Base-by-base conservation (phyloP, 2,329 filamentous ascomycete species). In the Nothophoma quercina region DNA sequence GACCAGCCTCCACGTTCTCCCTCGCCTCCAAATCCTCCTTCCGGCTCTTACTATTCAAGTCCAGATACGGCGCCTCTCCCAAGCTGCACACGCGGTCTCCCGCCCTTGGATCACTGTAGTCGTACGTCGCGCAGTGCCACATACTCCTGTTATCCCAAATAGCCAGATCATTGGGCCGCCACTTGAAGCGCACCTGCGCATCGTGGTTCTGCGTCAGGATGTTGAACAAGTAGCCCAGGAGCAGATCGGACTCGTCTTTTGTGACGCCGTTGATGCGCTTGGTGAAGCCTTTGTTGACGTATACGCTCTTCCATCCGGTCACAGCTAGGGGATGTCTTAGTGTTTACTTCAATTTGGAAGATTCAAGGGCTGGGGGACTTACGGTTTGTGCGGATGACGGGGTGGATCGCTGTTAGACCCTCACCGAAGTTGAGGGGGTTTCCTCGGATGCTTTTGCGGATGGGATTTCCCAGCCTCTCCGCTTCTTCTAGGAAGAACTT, bases 141-240 rank as follows among this genome's bases (percentile, higher is more conserved):
- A 75, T 79, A 45, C 80, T 81, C 6, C 84, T 73, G 55, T 89
- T 89, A 64, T 89, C 86, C 87, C 87, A 89, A 58, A 89, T 86
- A 1, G 85, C 81, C 68, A 67, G 48, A 35, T 62, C 65, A 22
- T 67, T 69, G 19, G 23, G 32, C 9, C 63, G 53, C 66, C 81
- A 84, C 62, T 78, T 78, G 62, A 80, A 78, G 9, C 81, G 62
- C 4, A 82, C 80, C 62, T 81, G 79, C 25, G 81, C 65, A 53
- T 83, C 81, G 61, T 83, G 81, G 61, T 81, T 83, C 49, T 81
- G 73, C 1, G 72, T 67, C 4, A 83, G 75, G 47, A 63, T 67
- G 42, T 66, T 81, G 76, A 73, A 75, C 65, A 69, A 51, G 45
- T 78, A 74, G 16, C 78, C 59, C 16, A 82, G 62, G 5, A 80